These are phyloP conservation scores for Dimocarpus longan DNA, from an alignment of 345 rosid genomes.

Conservation along the genomic window DNA sequence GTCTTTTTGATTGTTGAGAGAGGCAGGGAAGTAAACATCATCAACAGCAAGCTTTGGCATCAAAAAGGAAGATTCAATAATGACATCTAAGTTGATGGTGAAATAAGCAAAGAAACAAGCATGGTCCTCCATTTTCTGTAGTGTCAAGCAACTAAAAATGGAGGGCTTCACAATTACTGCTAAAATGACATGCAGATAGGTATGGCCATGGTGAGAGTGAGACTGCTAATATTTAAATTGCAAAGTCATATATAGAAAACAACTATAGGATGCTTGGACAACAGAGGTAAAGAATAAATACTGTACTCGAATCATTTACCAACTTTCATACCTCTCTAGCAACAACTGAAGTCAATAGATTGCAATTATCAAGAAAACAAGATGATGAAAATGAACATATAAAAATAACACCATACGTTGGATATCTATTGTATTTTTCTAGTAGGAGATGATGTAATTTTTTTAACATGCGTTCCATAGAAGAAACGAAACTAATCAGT, in stretches of 20 bases:
- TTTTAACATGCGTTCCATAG: background rate
- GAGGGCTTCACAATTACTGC: background rate
- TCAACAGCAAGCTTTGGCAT: background rate
- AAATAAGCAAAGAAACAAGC: conserved; percentile 1
- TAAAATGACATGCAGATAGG: background rate
- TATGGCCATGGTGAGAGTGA: background rate
- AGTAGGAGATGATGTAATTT: background rate
- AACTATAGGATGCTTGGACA: background rate
- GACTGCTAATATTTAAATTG: background rate
- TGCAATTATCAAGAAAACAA: background rate
- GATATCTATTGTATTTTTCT: background rate
- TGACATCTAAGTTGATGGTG: conserved; percentile 18
- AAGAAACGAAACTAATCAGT: background rate
- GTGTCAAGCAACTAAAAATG: background rate
- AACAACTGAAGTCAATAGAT: background rate
- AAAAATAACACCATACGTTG: background rate
- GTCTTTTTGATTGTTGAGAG: too few species aligned
- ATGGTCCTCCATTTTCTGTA: conserved; percentile 16
- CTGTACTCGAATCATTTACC: background rate
- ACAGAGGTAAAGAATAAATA: background rate
- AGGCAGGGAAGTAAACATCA: background rate
- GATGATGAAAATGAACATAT: background rate
- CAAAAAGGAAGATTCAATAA: background rate
- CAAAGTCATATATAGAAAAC: background rate
- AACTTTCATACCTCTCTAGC: background rate